Percentiles rank a stretch among this genome's conserved stretches.
phyloP scores from a whole-genome alignment of 345 rosid genomes.

The Syzygium aqueum region DNA sequence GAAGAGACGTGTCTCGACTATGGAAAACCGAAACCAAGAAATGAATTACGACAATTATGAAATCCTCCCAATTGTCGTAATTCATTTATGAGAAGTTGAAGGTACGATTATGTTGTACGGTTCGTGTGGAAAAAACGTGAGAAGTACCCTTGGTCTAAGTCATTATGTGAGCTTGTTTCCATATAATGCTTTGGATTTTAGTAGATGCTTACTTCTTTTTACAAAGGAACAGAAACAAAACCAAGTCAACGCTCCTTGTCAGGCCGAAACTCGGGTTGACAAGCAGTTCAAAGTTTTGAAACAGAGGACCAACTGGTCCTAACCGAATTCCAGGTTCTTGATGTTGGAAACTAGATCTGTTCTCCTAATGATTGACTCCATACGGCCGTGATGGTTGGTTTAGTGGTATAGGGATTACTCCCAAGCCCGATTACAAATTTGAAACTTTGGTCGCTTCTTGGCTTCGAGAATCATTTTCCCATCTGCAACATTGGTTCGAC shows the following conservation, averaged over 20 bases:
- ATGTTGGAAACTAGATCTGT: neutral
- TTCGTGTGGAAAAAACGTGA: neutral
- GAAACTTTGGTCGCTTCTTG: neutral
- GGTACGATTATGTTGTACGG: neutral
- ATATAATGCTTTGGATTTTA: neutral
- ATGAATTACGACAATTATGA: no score
- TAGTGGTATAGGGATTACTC: neutral
- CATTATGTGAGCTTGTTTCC: neutral
- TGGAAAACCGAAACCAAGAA: neutral
- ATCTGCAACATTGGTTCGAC: neutral
- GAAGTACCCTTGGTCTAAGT: neutral
- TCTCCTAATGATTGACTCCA: neutral
- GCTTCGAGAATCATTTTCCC: neutral
- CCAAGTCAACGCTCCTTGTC: neutral
- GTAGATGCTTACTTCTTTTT: neutral
- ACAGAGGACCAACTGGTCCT: neutral
- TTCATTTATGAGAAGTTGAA: neutral
- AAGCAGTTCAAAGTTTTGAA: neutral
- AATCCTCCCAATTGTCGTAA: neutral
- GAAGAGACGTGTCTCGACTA: neutral
- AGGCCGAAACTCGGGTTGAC: neutral
- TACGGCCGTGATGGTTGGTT: no score
- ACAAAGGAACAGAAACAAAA: neutral
- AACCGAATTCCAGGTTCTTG: neutral
- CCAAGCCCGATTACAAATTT: neutral